Percentiles rank a stretch among this genome's conserved stretches.
Evolutionary conservation across 257 asterid species (phyloP).

Genomic region (Solanum paucissectum): DNA sequence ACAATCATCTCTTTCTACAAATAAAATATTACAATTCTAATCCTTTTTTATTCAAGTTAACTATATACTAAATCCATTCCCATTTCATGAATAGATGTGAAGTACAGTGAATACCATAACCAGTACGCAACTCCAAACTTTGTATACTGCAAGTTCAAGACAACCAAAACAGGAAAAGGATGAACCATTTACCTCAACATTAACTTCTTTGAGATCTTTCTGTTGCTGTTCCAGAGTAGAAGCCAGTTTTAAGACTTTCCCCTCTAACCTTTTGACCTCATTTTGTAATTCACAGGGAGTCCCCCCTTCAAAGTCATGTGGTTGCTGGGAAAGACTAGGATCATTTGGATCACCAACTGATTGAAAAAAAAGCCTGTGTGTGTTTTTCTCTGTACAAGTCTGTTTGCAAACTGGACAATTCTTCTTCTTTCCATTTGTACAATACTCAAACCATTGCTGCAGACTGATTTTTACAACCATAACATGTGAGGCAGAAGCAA

Average conservation of each 20-base stretch:
- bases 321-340: constrained; percentile 37
- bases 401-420: constrained; percentile 93
- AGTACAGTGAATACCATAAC: background rate
- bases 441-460: constrained; percentile 97
- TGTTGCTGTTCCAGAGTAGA: constrained; percentile 61
- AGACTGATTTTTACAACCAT: constrained; percentile 31
- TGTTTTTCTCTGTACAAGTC: constrained; percentile 51
- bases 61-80: background rate
- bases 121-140: background rate
- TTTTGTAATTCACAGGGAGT: constrained; percentile 40
- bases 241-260: constrained; percentile 53
- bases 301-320: constrained; percentile 17
- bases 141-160: background rate
- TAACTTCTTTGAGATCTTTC: constrained; percentile 40
- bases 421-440: constrained; percentile 76
- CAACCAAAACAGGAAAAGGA: background rate
- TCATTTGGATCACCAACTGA: constrained; percentile 71
- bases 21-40: background rate
- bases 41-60: background rate
- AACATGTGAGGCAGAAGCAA: background rate
- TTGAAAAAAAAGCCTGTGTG: constrained; percentile 75
- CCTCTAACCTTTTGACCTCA: constrained; percentile 67
- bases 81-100: background rate
- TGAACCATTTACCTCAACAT: constrained; percentile 35
- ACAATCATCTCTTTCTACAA: background rate